These are phyloP conservation scores for Lunasporangiospora selenospora DNA, from an alignment of 192 early-diverging fungal genomes.

Conservation along the genomic window DNA sequence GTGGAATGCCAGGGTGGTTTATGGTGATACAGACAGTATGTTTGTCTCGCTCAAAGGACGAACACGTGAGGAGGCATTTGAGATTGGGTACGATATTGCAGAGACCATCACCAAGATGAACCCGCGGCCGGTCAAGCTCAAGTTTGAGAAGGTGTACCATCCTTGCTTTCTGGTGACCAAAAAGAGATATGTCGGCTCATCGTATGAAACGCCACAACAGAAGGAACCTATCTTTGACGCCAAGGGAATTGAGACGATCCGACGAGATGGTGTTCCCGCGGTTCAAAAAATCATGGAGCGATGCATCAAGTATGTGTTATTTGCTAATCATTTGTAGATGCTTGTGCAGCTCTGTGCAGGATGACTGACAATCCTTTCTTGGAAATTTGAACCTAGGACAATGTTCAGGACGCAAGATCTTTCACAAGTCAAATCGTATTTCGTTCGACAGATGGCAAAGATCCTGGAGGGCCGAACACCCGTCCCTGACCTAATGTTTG, in stretches of 20 bases:
- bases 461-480: slow-evolving; percentile 72
- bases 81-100: slow-evolving; percentile 85
- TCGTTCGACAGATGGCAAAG: slow-evolving; percentile 74
- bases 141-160: slow-evolving; percentile 96
- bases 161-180: slow-evolving; percentile 91
- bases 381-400: slow-evolving; percentile 55
- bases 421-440: slow-evolving; percentile 77
- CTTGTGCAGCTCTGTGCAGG: too few species aligned
- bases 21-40: slow-evolving; percentile 95
- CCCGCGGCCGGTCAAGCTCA: slow-evolving; percentile 86
- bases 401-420: slow-evolving; percentile 86
- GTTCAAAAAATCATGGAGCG: slow-evolving; percentile 83
- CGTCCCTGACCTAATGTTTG: slow-evolving; percentile 85
- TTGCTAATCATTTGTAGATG: too few species aligned
- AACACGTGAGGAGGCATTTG: slow-evolving; percentile 76
- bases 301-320: slow-evolving; percentile 70
- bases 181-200: slow-evolving; percentile 93
- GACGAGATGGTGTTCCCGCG: slow-evolving; percentile 84
- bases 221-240: slow-evolving; percentile 84
- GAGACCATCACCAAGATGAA: slow-evolving; percentile 74
- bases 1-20: slow-evolving; percentile 87
- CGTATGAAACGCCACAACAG: slow-evolving; percentile 71
- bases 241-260: slow-evolving; percentile 95
- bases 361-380: too few species aligned
- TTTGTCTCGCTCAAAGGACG: slow-evolving; percentile 81